Base-by-base conservation (phyloP, 306 rosid species). In the Vicia faba region DNA sequence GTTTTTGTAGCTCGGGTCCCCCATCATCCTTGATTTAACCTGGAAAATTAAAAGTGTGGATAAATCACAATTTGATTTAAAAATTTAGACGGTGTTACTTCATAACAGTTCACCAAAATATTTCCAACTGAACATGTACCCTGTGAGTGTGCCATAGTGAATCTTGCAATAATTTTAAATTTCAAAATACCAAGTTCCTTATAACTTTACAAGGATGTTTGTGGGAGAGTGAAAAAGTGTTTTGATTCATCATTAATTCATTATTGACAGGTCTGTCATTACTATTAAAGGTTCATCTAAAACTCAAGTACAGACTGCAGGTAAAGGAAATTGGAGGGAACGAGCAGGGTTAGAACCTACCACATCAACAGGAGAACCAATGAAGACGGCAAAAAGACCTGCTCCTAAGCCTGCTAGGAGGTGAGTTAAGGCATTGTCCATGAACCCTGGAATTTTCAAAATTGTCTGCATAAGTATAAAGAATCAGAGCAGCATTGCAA, bases 21-120 rank as follows among this genome's bases (percentile, higher is more conserved):
- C 99, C 99, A 95, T 95, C 99, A 95, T 95, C 85, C 99, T 85
- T 57, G 96, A 95, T 81, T 95, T 95, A 59, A 95, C 90, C 97
- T 95, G 84, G 64, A 79, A 78, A 67, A 79, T 75, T 70, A 39
- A 69, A 73, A 53, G 64, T 69, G 75, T 28, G 45, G 69, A 67
- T 54, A 67, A 75, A 76, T 74, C 70, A 84, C 39, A 74, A 64
- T 60, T 36, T 8, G 36, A 71, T 76, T 60, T 10, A 18, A 36
- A 79, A 71, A 76, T 78, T 56, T 20, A 80, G 59, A 79, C 23
- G 38, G 46, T 54, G 69, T 51, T 69, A 46, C 70, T 74, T 64
- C 46, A 46, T 46, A 38, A 36, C 67, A 71, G 43, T 74, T 72
- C 74, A 73, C 36, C 65, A 61, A 53, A 73, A 73, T 80, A 33